A percentile compares a stretch with the other conserved stretches of the same genome.
These are phyloP conservation scores for Coniochaeta ligniaria DNA, from an alignment of 2,329 filamentous ascomycete genomes.

Conservation along the genomic window DNA sequence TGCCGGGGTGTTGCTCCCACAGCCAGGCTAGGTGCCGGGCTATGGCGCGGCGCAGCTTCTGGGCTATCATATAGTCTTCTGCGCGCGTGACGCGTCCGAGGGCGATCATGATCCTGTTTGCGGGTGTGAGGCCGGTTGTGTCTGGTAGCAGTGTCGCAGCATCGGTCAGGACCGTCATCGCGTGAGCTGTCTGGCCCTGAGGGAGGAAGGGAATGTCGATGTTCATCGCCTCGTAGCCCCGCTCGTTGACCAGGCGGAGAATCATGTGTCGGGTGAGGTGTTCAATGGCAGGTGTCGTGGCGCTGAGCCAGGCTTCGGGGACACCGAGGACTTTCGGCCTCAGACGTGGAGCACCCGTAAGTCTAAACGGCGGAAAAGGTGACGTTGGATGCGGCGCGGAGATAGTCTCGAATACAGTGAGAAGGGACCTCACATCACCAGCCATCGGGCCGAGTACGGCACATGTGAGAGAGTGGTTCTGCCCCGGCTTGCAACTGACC, in stretches of 20 bases:
- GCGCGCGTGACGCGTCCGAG: slow-evolving; percentile 56
- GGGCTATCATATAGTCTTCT: slow-evolving; percentile 60
- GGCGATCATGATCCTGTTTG: slow-evolving; percentile 60
- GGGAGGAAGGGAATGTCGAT: slow-evolving; percentile 50
- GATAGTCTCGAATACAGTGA: slow-evolving; percentile 57
- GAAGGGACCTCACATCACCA: slow-evolving; percentile 58
- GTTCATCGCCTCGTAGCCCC: slow-evolving; percentile 46
- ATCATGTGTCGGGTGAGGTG: slow-evolving; percentile 34
- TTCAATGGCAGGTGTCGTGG: slow-evolving; percentile 33
- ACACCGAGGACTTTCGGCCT: slow-evolving; percentile 52
- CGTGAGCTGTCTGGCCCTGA: slow-evolving; percentile 65
- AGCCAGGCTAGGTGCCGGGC: slow-evolving; percentile 66
- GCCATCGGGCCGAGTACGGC: slow-evolving; percentile 63
- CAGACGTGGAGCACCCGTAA: slow-evolving; percentile 14
- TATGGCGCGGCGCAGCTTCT: slow-evolving; percentile 60
- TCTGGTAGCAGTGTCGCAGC: slow-evolving; percentile 38
- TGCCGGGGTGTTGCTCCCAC: slow-evolving; percentile 57
- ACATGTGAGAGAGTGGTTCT: slow-evolving; percentile 52
- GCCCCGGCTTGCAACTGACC: slow-evolving; percentile 53
- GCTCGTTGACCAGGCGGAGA: slow-evolving; percentile 42
- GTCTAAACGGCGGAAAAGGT: slow-evolving; percentile 38
- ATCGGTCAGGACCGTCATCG: slow-evolving; percentile 66
- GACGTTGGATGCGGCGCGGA: slow-evolving; percentile 54
- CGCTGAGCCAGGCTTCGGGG: slow-evolving; percentile 55
- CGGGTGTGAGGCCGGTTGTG: slow-evolving; percentile 42